Evolutionary conservation across 2,329 filamentous ascomycete species (phyloP).

Genomic region (Botrytis hyacinthi): DNA sequence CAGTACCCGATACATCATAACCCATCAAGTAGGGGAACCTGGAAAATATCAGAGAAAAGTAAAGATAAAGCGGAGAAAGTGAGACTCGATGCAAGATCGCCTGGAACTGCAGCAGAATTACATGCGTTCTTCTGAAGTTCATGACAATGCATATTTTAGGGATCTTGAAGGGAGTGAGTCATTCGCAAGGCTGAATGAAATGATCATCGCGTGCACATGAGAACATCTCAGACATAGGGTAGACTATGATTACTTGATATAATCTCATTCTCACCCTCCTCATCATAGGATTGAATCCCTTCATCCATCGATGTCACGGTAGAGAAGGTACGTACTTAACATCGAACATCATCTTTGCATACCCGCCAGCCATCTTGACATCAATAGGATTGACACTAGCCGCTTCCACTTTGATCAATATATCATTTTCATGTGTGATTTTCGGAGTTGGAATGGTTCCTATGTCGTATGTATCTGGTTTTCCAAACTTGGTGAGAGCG

Average conservation of each 20-base stretch:
- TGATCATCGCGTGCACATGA: background rate
- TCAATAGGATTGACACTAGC: conserved; percentile 48
- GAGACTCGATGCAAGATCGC: background rate
- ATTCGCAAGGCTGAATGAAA: background rate
- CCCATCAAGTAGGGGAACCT: conserved; percentile 47
- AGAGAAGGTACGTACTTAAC: background rate
- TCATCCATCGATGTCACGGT: background rate
- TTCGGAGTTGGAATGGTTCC: conserved; percentile 45
- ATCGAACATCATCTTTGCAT: conserved; percentile 7
- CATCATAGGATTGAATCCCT: background rate
- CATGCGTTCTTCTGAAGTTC: background rate
- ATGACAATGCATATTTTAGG: background rate
- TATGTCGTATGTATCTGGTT: conserved; percentile 39
- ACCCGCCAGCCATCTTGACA: conserved; percentile 42
- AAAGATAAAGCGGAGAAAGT: no score
- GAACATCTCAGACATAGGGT: background rate
- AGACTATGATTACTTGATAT: background rate
- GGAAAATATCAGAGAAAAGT: background rate
- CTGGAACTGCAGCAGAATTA: background rate
- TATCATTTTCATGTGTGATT: conserved; percentile 45
- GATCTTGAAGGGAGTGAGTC: background rate
- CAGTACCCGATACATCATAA: conserved; percentile 44
- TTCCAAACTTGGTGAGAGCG: conserved; percentile 29
- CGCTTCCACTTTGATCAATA: conserved; percentile 47
- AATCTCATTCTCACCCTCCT: background rate